Conservation (phyloP, 1,284 basidiomycete genomes). For the Uromyces viciae-fabae region DNA sequence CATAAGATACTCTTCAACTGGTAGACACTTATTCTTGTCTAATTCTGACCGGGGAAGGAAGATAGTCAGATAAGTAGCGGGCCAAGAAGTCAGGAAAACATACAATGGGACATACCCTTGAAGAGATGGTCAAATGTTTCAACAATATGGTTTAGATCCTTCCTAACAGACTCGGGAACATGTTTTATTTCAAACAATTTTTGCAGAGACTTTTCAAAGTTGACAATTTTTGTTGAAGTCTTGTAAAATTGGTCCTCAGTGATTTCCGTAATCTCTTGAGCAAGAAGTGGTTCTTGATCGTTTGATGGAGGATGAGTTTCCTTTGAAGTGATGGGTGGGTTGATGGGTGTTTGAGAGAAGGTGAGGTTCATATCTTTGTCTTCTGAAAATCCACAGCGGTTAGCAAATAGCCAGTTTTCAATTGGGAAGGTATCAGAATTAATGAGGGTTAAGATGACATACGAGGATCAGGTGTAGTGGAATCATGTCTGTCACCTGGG, state of each 20-base stretch:
- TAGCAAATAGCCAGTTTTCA: neutral
- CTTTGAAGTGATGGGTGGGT: neutral
- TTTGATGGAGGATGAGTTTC: neutral
- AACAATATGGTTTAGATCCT: neutral
- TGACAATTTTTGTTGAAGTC: neutral
- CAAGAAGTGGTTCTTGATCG: neutral
- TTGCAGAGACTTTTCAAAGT: too few species aligned
- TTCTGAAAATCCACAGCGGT: neutral
- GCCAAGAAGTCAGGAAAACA: neutral
- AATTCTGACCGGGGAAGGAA: neutral
- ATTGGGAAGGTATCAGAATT: neutral
- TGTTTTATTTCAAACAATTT: too few species aligned
- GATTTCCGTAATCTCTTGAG: neutral
- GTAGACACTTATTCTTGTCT: neutral
- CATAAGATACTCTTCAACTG: neutral
- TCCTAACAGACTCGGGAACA: neutral
- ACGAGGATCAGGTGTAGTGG: neutral
- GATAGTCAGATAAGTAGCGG: neutral
- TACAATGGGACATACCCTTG: neutral
- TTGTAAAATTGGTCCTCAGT: slow-evolving; percentile 1
- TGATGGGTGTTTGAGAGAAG: neutral
- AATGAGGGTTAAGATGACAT: neutral
- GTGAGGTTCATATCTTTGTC: neutral
- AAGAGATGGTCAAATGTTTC: neutral
- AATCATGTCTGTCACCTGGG: neutral